Conservation (phyloP, 768 basidiomycete species). For the Lentinus tigrinus region DNA sequence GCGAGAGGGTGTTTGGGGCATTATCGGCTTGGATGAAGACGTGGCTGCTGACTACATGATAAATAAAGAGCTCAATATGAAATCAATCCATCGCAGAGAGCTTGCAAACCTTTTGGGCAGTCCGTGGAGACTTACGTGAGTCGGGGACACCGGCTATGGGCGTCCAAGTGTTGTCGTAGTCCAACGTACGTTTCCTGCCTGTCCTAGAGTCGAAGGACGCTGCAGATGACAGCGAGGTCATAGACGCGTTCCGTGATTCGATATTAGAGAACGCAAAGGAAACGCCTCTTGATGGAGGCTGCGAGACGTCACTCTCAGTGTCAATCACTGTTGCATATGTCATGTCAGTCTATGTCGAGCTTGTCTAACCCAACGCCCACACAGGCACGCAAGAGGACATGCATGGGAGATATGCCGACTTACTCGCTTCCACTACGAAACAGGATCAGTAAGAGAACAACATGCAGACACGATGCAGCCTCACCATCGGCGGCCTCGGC, state of each 20-base stretch:
- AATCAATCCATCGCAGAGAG: not conserved
- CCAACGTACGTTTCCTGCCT: slow-evolving; percentile 7
- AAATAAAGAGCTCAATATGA: not conserved
- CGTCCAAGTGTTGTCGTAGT: not conserved
- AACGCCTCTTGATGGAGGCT: not conserved
- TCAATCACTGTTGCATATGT: slow-evolving; percentile 3
- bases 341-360: not conserved
- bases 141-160: not conserved
- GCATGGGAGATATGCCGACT: not conserved
- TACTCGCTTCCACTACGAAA: not conserved
- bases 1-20: not conserved
- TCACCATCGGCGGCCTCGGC: not conserved
- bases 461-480: not conserved
- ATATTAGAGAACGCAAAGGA: slow-evolving; percentile 9
- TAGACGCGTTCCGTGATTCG: not conserved
- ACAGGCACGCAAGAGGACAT: too few species aligned
- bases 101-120: not conserved
- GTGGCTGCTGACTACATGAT: not conserved
- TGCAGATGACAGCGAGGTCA: slow-evolving; percentile 2
- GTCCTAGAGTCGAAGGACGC: slow-evolving; percentile 1
- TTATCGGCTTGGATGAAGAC: not conserved
- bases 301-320: slow-evolving; percentile 11
- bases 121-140: slow-evolving; percentile 1
- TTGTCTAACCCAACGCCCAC: too few species aligned
- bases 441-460: not conserved